Evolutionary conservation across 257 asterid genomes (phyloP).

Genomic region (Capsicum baccatum): DNA sequence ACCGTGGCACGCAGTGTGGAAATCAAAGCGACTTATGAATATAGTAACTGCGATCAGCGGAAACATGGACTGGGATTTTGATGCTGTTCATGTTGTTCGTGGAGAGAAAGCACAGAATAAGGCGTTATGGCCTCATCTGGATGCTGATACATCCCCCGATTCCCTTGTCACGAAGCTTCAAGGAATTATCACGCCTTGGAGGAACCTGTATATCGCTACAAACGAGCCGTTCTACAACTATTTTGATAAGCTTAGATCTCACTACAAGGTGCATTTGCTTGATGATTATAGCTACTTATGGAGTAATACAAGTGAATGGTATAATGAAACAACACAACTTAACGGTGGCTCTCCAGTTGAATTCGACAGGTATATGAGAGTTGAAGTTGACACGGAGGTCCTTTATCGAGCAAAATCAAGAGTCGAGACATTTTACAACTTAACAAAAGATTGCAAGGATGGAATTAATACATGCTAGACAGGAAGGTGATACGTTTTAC

Average conservation of each 20-base stretch:
- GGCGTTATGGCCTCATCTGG: conserved; percentile 82
- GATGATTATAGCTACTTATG: conserved; percentile 82
- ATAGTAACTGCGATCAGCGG: conserved; percentile 93
- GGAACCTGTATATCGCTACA: conserved; percentile 85
- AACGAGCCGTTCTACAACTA: conserved; percentile 84
- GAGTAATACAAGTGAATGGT: conserved; percentile 94
- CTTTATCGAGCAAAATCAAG: conserved; percentile 77
- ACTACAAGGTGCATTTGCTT: conserved; percentile 84
- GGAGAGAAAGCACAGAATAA: conserved; percentile 84
- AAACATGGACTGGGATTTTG: conserved; percentile 98
- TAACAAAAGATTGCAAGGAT: conserved; percentile 91
- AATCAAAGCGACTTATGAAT: conserved; percentile 90
- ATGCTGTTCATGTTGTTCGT: conserved; percentile 88
- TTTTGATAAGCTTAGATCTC: conserved; percentile 93
- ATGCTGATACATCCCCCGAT: conserved; percentile 89
- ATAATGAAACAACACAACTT: conserved; percentile 69
- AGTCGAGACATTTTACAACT: conserved; percentile 87
- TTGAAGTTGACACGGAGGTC: conserved; percentile 94
- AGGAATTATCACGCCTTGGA: conserved; percentile 65
- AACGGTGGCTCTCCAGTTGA: conserved; percentile 77
- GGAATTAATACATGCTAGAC: conserved; percentile 81
- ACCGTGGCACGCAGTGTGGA: conserved; percentile 90
- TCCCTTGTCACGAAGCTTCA: conserved; percentile 69
- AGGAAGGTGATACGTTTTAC: conserved; percentile 24
- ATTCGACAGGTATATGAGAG: conserved; percentile 94